Base-by-base conservation (phyloP, 768 basidiomycete species). In the Kwoniella heveanensis region DNA sequence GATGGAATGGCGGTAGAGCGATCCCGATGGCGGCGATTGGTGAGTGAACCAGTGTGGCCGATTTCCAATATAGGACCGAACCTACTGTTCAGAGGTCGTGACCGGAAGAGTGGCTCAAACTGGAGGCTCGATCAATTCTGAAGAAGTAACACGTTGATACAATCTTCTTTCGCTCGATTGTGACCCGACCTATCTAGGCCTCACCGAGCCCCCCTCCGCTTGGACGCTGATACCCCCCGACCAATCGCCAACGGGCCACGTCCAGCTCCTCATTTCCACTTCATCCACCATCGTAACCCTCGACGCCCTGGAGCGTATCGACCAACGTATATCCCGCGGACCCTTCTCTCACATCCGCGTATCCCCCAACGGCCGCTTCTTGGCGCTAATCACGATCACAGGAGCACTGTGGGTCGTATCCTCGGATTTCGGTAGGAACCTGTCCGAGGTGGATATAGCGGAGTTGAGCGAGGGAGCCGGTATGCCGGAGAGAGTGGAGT, bases 191-290 rank as follows among this genome's bases (percentile, higher is more conserved):
- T n/a, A n/a, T n/a, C n/a, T 50, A 90, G 92, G 85, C 36, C 77
- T 96, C n/a, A 83, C 85, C 5, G 87, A 89, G 69, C 88, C 88
- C 1, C 92, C 92, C 0, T 83, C 85, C 70, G 84, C 91, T 9
- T 97, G 94, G 95, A 85, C 88, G 2, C 83, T 94, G 55, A 88
- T 99, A 51, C 90, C 92, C 0, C 92, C 93, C 0, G 92, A 95
- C 73, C 83, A 89, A 46, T 93, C 89, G 37, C 88, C 91, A 54
- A 93, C 90, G 3, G 85, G 93, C 59, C 93, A 96, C 70, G 88
- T 90, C 49, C 92, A 96, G 77, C 90, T 95, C 29, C 83, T 98
- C 0, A 81, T 96, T 26, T 91, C 91, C 1, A 86, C 88, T 2
- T 90, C 90, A 17, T 79, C 86, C 2, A 91, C 92, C 1, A 88